Evolutionary conservation across 306 rosid genomes (phyloP).

Genomic region (Calophaca sinica): DNA sequence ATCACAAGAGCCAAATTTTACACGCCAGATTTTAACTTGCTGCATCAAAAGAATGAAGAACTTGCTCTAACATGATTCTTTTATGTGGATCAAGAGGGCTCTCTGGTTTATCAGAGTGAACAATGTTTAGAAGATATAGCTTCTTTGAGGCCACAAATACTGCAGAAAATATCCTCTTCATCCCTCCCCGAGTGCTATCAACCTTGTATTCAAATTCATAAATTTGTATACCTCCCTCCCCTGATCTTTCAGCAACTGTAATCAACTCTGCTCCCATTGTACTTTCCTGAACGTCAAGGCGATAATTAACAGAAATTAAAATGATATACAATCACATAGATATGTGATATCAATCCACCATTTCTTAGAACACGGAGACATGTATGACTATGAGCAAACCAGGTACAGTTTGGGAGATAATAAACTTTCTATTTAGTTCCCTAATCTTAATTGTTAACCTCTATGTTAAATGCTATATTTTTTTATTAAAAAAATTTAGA

Average conservation of each 20-base stretch:
- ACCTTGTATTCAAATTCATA: conserved; percentile 83
- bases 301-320: conserved; percentile 18
- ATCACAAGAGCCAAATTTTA: conserved; percentile 46
- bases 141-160: conserved; percentile 91
- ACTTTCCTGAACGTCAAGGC: conserved; percentile 68
- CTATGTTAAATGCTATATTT: not conserved
- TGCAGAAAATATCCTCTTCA: conserved; percentile 84
- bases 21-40: conserved; percentile 39
- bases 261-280: conserved; percentile 81
- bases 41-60: conserved; percentile 55
- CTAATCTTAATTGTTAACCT: not conserved
- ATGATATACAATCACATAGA: not conserved
- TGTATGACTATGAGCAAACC: conserved; percentile 4
- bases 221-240: conserved; percentile 67
- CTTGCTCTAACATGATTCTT: conserved; percentile 52
- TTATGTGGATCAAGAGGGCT: conserved; percentile 68
- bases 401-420: conserved; percentile 1
- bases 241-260: conserved; percentile 70
- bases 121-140: conserved; percentile 82
- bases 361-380: conserved; percentile 18
- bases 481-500: no score
- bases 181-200: conserved; percentile 90
- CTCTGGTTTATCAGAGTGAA: conserved; percentile 86
- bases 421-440: not conserved
- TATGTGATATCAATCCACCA: conserved; percentile 2